phyloP scores from a whole-genome alignment of 23 red algal genomes.

The Gracilaria domingensis region DNA sequence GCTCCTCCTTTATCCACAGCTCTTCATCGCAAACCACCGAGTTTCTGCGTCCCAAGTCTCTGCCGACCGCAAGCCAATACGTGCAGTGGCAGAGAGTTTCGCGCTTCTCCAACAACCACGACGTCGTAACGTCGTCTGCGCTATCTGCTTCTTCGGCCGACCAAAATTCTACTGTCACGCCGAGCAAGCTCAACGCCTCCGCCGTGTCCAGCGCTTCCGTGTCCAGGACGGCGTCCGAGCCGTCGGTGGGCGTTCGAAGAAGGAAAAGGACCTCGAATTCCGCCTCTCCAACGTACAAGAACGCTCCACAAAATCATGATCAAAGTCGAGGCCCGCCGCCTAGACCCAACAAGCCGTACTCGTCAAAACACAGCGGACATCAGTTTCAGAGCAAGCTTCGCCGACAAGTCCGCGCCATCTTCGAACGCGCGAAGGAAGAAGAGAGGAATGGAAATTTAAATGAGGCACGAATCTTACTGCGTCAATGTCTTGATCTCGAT shows the following conservation, averaged over 20 bases:
- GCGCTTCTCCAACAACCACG: not conserved
- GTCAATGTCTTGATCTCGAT: slow-evolving; percentile 89
- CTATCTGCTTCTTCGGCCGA: not conserved
- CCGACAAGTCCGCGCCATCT: slow-evolving; percentile 52
- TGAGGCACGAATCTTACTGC: slow-evolving; percentile 58
- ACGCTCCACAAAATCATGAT: not conserved
- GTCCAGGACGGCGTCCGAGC: slow-evolving; percentile 11
- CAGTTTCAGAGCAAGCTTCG: slow-evolving; percentile 31
- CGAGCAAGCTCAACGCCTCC: not conserved
- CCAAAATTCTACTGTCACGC: slow-evolving; percentile 17
- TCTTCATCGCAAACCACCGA: slow-evolving; percentile 2
- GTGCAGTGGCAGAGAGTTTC: not conserved
- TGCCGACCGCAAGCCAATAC: not conserved
- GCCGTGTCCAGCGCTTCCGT: slow-evolving; percentile 24
- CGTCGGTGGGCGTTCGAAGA: slow-evolving; percentile 5
- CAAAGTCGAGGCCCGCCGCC: not conserved
- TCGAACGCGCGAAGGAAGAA: slow-evolving; percentile 43
- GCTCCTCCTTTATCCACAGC: not conserved
- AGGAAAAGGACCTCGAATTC: not conserved
- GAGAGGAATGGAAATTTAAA: slow-evolving; percentile 43
- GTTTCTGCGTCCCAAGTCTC: slow-evolving; percentile 12
- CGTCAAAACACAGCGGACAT: slow-evolving; percentile 4
- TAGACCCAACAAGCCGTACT: not conserved
- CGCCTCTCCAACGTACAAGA: not conserved
- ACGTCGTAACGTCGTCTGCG: not conserved